Evolutionary conservation across 2,329 filamentous ascomycete species (phyloP), one percentile per base, ranked within the genome.

Genomic region (Colletotrichum sp.): DNA sequence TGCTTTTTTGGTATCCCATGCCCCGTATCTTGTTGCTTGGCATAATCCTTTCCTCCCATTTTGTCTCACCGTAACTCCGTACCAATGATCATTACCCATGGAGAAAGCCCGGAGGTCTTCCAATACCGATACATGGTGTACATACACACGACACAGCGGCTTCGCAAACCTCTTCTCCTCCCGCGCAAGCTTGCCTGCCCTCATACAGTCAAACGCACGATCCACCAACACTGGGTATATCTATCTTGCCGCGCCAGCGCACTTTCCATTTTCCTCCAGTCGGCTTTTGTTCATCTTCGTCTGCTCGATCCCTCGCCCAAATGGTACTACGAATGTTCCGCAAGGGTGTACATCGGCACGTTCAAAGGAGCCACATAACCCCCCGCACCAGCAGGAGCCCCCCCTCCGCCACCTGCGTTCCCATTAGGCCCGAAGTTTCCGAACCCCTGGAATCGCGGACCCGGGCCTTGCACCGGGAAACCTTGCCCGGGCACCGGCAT

Each of bases 291-390:
- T 14, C 14, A 24, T 48, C 30, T 4, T 30, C 18, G 16, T 57
- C 66, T 68, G 43, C 59, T 52, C 10, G 24, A n/a, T 59, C 24
- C 55, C 55, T 59, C 16, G 55, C 55, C 43, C 12, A 21, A 52
- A 52, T 12, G 43, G n/a, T 52, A 52, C n/a, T 52, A 76, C 7
- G 74, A 76, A 26, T 74, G 75, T 21, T 76, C 74, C 18, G 74
- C 71, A 16, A 72, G 71, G 43, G 63, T 72, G 24, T 71, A 76
- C 71, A 76, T 63, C 8, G 74, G 71, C 52, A 76, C 66, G 30
- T 32, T 76, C 36, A 55, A 26, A 12, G 74, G 32, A 21, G 66
- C 74, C n/a, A 63, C 63, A 61, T 61, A 76, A 1, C 24, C 65
- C 21, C 43, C 34, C 7, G 48, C 39, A 14, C 71, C 59, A 34